phyloP scores from a whole-genome alignment of 345 rosid species.

The Eucalyptus sp. region DNA sequence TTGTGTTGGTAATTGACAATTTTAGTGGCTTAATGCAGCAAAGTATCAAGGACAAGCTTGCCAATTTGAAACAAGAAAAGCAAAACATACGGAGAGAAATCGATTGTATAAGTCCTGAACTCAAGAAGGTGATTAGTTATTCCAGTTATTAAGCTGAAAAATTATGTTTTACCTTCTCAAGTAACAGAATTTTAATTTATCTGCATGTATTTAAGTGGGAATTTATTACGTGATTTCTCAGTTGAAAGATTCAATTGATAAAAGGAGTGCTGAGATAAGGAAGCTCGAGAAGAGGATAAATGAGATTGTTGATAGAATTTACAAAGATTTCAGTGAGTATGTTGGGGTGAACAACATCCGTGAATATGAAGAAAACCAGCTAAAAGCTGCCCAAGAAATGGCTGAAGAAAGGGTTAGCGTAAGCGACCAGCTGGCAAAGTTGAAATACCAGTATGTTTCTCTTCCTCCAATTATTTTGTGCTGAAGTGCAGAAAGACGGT shows the following conservation, averaged over 20 bases:
- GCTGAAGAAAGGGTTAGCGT: slow-evolving; percentile 89
- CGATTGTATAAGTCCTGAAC: slow-evolving; percentile 53
- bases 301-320: slow-evolving; percentile 73
- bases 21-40: slow-evolving; percentile 29
- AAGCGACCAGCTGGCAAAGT: slow-evolving; percentile 88
- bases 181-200: neutral
- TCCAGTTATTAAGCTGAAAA: neutral
- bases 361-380: slow-evolving; percentile 92
- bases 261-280: slow-evolving; percentile 49
- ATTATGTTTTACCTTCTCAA: neutral
- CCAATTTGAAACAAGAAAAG: slow-evolving; percentile 63
- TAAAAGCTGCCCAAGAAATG: slow-evolving; percentile 75
- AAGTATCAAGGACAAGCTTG: slow-evolving; percentile 82
- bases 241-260: slow-evolving; percentile 52
- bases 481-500: neutral
- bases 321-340: slow-evolving; percentile 58
- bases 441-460: slow-evolving; percentile 88
- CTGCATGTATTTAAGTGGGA: neutral
- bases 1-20: neutral
- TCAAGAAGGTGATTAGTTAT: slow-evolving; percentile 41
- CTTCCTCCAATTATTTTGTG: neutral
- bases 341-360: slow-evolving; percentile 93
- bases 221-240: slow-evolving; percentile 16
- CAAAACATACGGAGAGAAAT: slow-evolving; percentile 53
- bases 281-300: slow-evolving; percentile 85